Base-by-base conservation (phyloP, 441 rosid genomes). In the Pelargonium australe region DNA sequence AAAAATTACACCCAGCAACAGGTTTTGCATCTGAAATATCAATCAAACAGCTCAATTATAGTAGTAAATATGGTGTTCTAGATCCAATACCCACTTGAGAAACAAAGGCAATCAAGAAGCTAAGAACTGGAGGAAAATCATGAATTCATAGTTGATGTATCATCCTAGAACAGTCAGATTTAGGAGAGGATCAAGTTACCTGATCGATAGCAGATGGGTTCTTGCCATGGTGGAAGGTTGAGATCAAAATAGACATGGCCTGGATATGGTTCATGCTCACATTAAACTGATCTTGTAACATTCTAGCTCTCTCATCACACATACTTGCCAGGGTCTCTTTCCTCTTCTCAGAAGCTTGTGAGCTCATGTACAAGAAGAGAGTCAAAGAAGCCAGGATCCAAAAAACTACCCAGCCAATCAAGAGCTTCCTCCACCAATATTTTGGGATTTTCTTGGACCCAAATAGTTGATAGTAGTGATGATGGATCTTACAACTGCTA, bases 161-260 rank as follows among this genome's bases (percentile, higher is more conserved):
- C 0, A 34, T 34, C 37, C 37, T 34, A 16, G 28, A 63, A 31
- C 31, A 61, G 14, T 13, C 31, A 28, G 65, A 16, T 47, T 12
- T 14, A 20, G 44, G 71, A 78, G 37, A 34, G 37, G 37, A 47
- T 47, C 53, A 40, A 55, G 75, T 77, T 72, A 94, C 97, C 97
- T 95, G 97, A 92, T 91, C 88, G 31, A 95, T 85, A n/a, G 97
- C 96, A 69, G 99, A 95, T 41, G 98, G 99, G 47, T 79, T 76
- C 82, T 92, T 92, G 57, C 89, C 91, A 78, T 95, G 98, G 86
- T 95, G 99, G 84, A 95, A 95, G 61, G 97, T 95, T 51, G 99
- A 95, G 67, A 90, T 92, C 62, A 95, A 91, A 78, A 92, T 85
- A 67, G 99, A 96, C 85, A 95, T 81, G 72, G 98, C 92, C 78